Evolutionary conservation across 306 rosid species (phyloP), one percentile per base, ranked within the genome.

Genomic region (Albizia julibrissin): DNA sequence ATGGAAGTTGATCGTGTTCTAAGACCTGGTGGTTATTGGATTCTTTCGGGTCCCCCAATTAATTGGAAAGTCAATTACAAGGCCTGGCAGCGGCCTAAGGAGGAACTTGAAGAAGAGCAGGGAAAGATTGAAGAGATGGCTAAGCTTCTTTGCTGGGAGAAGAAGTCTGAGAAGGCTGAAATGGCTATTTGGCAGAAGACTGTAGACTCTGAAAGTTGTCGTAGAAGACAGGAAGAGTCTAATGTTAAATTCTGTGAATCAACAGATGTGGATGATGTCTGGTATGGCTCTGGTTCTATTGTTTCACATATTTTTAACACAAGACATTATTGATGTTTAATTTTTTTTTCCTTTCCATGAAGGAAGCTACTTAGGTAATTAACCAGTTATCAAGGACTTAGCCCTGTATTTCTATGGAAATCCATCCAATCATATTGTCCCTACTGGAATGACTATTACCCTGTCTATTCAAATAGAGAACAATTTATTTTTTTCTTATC

Each of bases 131-230:
- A 94, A 83, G 95, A 92, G 43, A 66, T 74, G 47, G 93, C 98
- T 34, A 86, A 86, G 85, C 89, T 86, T 81, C 98, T 94, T 83
- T 94, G 98, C 93, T 94, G 98, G 98, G 95, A 88, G 85, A 94
- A 92, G 86, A 91, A 86, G 86, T 92, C 83, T 8, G 95, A 94
- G 93, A 89, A 87, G 87, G 86, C 89, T 80, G 98, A 92, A 86
- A 92, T 87, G 65, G 95, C 98, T 50, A 83, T 94, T 83, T 94
- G 97, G 95, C 90, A 85, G 77, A 92, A 94, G 89, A 88, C 87
- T 75, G 77, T 90, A 33, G 89, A 88, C 84, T 66, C 88, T 52
- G 91, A 90, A 76, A 87, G 97, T 74, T 94, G 97, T 76, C 78
- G 68, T 10, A 82, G 79, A 56, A 88, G 91, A 90, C 84, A 83